These are phyloP conservation scores for Termitomyces sp. DNA, from an alignment of 768 basidiomycete species.

Conservation along the genomic window DNA sequence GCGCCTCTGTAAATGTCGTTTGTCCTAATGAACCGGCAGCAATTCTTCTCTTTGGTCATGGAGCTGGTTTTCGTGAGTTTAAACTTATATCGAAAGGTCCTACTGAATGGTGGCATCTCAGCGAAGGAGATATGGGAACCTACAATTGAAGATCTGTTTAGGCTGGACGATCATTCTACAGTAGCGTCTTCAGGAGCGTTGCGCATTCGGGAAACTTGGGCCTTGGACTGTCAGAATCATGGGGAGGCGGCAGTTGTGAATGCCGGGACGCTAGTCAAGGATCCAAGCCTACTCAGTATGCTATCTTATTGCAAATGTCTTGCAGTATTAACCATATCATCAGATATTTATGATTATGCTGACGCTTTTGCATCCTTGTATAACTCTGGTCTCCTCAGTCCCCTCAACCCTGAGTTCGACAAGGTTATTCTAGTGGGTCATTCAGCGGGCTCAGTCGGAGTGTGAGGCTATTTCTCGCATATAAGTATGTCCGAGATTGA, in stretches of 20 bases:
- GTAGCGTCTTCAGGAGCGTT: not conserved
- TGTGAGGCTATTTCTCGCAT: conserved; percentile 15
- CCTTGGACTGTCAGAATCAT: conserved; percentile 35
- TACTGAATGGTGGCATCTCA: conserved; percentile 3
- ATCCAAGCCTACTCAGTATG: conserved; percentile 19
- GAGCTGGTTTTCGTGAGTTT: conserved; percentile 27
- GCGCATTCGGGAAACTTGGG: conserved; percentile 31
- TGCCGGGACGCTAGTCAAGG: conserved; percentile 18
- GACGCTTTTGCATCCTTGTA: conserved; percentile 24
- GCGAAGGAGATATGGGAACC: conserved; percentile 42
- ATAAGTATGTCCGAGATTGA: not conserved
- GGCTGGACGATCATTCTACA: conserved; percentile 14
- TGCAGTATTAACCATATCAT: not conserved
- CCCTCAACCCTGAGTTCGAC: conserved; percentile 18
- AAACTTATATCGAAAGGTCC: not conserved
- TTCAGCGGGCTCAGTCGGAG: conserved; percentile 27
- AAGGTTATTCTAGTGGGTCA: conserved; percentile 27
- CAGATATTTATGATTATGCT: conserved; percentile 29
- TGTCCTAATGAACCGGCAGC: conserved; percentile 13
- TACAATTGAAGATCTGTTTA: conserved; percentile 27
- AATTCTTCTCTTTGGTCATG: conserved; percentile 25
- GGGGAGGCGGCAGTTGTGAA: conserved; percentile 34
- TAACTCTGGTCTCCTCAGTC: conserved; percentile 22
- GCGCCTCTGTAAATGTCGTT: not conserved
- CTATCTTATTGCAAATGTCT: not conserved